Percentiles rank a stretch among this genome's conserved stretches.
phyloP scores from a whole-genome alignment of 2,329 filamentous ascomycete genomes.

The Microthyrium microscopicum region DNA sequence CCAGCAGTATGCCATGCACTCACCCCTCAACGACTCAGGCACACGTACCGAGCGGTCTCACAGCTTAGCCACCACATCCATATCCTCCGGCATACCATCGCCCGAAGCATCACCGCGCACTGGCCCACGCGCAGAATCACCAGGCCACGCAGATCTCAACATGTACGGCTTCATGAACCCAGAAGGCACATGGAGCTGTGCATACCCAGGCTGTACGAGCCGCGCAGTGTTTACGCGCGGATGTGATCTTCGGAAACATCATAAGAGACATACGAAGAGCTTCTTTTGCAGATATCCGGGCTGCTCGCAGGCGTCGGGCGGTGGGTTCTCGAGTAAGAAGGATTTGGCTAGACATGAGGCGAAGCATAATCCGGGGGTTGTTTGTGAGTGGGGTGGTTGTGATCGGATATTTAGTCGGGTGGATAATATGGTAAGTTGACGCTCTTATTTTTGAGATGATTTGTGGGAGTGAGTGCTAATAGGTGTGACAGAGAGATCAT shows the following conservation, averaged over 20 bases:
- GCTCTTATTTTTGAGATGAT: not conserved
- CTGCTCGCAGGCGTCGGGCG: constrained; percentile 38
- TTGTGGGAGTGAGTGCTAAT: not conserved
- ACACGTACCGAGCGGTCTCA: too few species aligned
- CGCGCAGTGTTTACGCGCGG: constrained; percentile 40
- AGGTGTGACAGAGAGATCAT: constrained; percentile 9
- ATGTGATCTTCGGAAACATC: constrained; percentile 46
- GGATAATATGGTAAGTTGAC: constrained; percentile 39
- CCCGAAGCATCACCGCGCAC: too few species aligned
- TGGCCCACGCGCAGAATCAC: too few species aligned
- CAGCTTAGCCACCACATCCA: too few species aligned
- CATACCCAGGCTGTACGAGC: constrained; percentile 42
- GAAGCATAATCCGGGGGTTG: constrained; percentile 44
- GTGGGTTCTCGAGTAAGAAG: constrained; percentile 46
- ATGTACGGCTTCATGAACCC: constrained; percentile 27
- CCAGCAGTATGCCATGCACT: too few species aligned
- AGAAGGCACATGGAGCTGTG: constrained; percentile 39
- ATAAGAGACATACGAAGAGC: constrained; percentile 43
- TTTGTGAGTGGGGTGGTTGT: constrained; percentile 42
- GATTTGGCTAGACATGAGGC: constrained; percentile 45
- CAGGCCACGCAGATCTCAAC: constrained; percentile 22
- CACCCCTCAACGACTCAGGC: too few species aligned
- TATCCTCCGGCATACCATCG: too few species aligned
- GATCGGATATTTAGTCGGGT: constrained; percentile 41
- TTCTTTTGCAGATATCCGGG: constrained; percentile 42